These are phyloP conservation scores for Penicillium salamii DNA, from an alignment of 495 filamentous ascomycete genomes.

Conservation along the genomic window DNA sequence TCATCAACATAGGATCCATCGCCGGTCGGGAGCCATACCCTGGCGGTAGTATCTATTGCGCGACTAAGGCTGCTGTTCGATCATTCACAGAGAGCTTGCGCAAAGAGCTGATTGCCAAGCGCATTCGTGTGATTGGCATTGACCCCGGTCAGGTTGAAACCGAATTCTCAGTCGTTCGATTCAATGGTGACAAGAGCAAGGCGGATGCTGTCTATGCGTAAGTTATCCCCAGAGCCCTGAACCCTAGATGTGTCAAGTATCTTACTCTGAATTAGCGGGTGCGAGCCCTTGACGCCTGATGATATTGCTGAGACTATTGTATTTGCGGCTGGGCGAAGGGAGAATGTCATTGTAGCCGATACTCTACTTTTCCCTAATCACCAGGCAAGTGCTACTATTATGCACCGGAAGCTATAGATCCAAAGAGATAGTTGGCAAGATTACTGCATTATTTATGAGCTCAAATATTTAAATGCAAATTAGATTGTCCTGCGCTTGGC, in stretches of 20 bases:
- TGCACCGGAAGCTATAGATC: slow-evolving; percentile 27
- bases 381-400: slow-evolving; percentile 58
- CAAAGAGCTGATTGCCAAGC: slow-evolving; percentile 81
- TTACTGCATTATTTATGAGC: too few relatives aligned
- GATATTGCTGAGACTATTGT: slow-evolving; percentile 97
- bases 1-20: slow-evolving; percentile 96
- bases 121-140: slow-evolving; percentile 87
- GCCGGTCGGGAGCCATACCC: slow-evolving; percentile 88
- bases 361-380: slow-evolving; percentile 89
- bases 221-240: slow-evolving; percentile 15
- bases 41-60: slow-evolving; percentile 94
- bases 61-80: slow-evolving; percentile 89
- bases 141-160: slow-evolving; percentile 98
- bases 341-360: slow-evolving; percentile 96
- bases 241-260: too few relatives aligned
- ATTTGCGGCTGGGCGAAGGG: slow-evolving; percentile 80
- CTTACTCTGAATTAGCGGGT: slow-evolving; percentile 52
- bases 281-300: slow-evolving; percentile 85
- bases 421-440: too few relatives aligned
- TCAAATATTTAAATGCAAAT: too few relatives aligned
- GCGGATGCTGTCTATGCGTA: slow-evolving; percentile 95
- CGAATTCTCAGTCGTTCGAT: slow-evolving; percentile 92
- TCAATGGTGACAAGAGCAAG: slow-evolving; percentile 87
- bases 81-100: slow-evolving; percentile 86
- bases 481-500: too few relatives aligned